Evolutionary conservation across 495 filamentous ascomycete species (phyloP).

Genomic region (Monascus purpureus): DNA sequence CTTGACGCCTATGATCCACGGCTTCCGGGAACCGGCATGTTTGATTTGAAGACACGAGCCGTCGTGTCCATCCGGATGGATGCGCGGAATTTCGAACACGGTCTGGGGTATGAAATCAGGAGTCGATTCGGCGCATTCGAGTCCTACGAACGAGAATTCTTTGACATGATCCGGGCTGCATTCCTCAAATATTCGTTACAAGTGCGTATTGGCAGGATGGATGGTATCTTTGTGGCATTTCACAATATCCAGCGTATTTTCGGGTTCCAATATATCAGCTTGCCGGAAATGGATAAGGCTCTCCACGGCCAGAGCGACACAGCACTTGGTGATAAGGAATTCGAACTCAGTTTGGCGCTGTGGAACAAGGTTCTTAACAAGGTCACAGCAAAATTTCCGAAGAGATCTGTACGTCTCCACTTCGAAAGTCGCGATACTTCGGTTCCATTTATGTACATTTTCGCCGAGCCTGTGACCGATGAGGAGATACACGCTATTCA

Average conservation of each 20-base stretch:
- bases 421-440: slow-evolving; percentile 60
- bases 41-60: slow-evolving; percentile 91
- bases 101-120: slow-evolving; percentile 78
- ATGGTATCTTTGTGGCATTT: slow-evolving; percentile 95
- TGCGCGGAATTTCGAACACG: slow-evolving; percentile 51
- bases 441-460: slow-evolving; percentile 70
- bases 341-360: slow-evolving; percentile 61
- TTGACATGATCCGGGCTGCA: slow-evolving; percentile 87
- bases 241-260: slow-evolving; percentile 94
- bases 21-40: slow-evolving; percentile 85
- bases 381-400: slow-evolving; percentile 57
- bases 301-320: slow-evolving; percentile 60
- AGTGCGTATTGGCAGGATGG: slow-evolving; percentile 93
- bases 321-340: slow-evolving; percentile 71
- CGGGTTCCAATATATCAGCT: slow-evolving; percentile 86
- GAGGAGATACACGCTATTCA: slow-evolving; percentile 64
- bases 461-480: slow-evolving; percentile 69
- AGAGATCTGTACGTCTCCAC: slow-evolving; percentile 61
- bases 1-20: slow-evolving; percentile 81
- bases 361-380: slow-evolving; percentile 66
- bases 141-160: slow-evolving; percentile 91
- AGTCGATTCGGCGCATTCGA: slow-evolving; percentile 59
- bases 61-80: slow-evolving; percentile 87
- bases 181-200: slow-evolving; percentile 97
- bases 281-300: slow-evolving; percentile 74